These are phyloP conservation scores for Plasmodium coatneyi DNA, from an alignment of 169 alveolate genomes.

Conservation along the genomic window DNA sequence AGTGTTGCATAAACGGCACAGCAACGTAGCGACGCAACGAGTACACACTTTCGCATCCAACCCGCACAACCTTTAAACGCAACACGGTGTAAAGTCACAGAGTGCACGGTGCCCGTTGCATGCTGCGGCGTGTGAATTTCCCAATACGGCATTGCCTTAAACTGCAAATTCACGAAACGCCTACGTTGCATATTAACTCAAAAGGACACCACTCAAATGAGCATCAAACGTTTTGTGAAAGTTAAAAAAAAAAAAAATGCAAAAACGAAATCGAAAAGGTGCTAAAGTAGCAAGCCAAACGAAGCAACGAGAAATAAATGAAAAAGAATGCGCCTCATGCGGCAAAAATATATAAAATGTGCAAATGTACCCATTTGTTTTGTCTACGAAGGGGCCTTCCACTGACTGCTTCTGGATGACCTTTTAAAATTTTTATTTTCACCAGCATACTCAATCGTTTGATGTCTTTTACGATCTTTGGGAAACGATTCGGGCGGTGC, in stretches of 20 bases:
- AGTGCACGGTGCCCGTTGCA: background rate
- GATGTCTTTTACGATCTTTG: background rate
- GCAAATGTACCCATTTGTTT: background rate
- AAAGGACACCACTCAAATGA: background rate
- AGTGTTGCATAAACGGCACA: background rate
- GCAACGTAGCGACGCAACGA: background rate
- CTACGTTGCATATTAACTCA: background rate
- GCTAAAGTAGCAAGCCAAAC: background rate
- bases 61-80: background rate
- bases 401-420: constrained; percentile 43
- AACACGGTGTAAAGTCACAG: background rate
- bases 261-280: background rate
- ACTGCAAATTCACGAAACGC: constrained; percentile 3
- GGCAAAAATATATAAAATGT: background rate
- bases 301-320: background rate
- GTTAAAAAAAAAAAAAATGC: background rate
- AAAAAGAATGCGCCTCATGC: background rate
- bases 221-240: background rate
- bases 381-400: constrained; percentile 71
- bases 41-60: background rate
- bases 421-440: constrained; percentile 21
- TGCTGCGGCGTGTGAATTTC: background rate
- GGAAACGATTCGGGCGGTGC: constrained; percentile 76
- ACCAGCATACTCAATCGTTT: constrained; percentile 42
- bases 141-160: background rate